Base-by-base conservation (phyloP, 2,329 filamentous ascomycete species). In the Pseudocercospora vitis region DNA sequence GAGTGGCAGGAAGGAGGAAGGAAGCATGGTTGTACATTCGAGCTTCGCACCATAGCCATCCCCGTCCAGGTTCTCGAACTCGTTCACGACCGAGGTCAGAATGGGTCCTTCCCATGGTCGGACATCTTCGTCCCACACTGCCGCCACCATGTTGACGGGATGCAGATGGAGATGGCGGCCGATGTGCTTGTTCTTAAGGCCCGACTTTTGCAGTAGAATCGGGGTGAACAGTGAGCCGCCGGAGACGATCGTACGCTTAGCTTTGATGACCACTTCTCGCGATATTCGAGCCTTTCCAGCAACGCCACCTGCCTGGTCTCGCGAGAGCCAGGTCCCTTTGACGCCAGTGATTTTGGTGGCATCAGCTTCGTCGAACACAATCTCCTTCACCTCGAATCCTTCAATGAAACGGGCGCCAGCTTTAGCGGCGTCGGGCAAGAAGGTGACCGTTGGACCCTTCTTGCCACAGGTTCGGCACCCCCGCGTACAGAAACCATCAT, bases 161-260 rank as follows among this genome's bases (percentile, higher is more conserved):
- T 97, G 92, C 0, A 96, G 71, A 64, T 94, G 79, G 3, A 96
- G 81, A 64, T 96, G 89, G 6, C 79, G 81, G 21, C 92, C 92
- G 58, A 96, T 86, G 52, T 96, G 85, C 3, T 79, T 78, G 68
- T 95, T 96, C 75, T 81, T 85, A 46, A 96, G 71, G 1, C 90
- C 90, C 56, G 90, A 95, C 46, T 86, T 86, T 60, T 85, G 75
- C 37, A 97, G 76, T 1, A 96, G 69, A 1, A 92, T 69, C 0
- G 92, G 91, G 39, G 84, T 91, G 65, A 88, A 84, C 50, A 96
- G 73, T 1, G 87, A 82, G 3, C 92, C 91, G 19, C 81, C 82
- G 0, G 89, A 83, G n/a, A 95, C 72, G 42, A 96, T 82, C 8
- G 95, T 87, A 65, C 85, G 87, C 71, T 88, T 89, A 1, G 91